Conservation (phyloP, 2,329 filamentous ascomycete species). For the Neofusicoccum kwambonambiense region DNA sequence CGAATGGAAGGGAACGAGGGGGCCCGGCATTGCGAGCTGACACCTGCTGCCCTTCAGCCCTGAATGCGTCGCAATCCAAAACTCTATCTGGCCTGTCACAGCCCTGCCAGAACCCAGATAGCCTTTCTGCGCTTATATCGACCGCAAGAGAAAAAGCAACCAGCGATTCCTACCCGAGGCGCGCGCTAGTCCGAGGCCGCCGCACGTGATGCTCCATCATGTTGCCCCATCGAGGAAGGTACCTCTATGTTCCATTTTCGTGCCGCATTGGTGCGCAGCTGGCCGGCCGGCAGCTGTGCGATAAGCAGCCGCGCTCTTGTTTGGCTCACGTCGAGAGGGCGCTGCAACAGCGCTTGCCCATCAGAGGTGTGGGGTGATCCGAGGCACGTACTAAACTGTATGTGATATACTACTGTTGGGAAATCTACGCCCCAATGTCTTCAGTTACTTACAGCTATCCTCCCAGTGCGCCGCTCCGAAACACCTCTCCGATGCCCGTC, state of each 20-base stretch:
- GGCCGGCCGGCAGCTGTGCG: background rate
- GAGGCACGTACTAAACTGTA: background rate
- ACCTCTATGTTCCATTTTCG: background rate
- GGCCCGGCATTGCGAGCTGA: background rate
- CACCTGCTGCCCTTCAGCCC: background rate
- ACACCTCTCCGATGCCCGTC: background rate
- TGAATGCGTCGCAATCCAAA: background rate
- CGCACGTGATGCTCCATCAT: background rate
- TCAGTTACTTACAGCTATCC: background rate
- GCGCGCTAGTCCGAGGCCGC: background rate
- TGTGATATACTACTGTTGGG: background rate
- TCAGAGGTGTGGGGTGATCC: background rate
- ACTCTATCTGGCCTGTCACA: background rate
- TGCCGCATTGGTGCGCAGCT: background rate
- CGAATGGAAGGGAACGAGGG: constrained; percentile 12
- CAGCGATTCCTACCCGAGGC: background rate
- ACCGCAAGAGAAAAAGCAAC: background rate
- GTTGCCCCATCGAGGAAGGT: background rate
- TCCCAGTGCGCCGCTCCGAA: background rate
- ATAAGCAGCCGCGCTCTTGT: background rate
- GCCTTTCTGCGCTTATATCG: background rate
- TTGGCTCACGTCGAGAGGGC: background rate
- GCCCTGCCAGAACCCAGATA: background rate
- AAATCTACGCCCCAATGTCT: background rate
- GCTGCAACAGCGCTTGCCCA: background rate